Evolutionary conservation across 768 basidiomycete species (phyloP).

Genomic region (Lanmaoa rubissima): DNA sequence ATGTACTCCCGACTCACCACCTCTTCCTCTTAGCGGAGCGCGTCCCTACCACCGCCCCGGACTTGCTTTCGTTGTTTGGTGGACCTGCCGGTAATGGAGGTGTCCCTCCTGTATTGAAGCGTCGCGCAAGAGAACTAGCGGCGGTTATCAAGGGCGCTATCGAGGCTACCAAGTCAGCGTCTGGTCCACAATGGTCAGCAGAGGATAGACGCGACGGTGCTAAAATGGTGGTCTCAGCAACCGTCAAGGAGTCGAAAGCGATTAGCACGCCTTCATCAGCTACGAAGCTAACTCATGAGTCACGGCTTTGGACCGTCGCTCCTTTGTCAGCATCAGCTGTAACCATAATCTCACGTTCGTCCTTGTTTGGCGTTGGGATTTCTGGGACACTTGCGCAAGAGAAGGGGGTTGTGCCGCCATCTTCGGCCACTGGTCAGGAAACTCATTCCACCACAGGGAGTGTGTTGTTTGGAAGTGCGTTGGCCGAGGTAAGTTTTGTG

Average conservation of each 20-base stretch:
- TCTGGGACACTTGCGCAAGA: background rate
- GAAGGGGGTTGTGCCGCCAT: background rate
- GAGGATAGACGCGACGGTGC: background rate
- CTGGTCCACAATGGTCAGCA: background rate
- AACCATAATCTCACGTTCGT: conserved; percentile 24
- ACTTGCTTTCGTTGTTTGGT: conserved; percentile 57
- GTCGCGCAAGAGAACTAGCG: conserved; percentile 61
- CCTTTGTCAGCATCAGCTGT: conserved; percentile 2
- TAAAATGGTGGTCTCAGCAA: background rate
- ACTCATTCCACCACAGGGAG: conserved; percentile 36
- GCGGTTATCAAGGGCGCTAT: conserved; percentile 56
- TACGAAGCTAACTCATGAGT: conserved; percentile 7
- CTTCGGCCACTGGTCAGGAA: background rate
- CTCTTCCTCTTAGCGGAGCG: conserved; percentile 73
- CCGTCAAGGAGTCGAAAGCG: conserved; percentile 2
- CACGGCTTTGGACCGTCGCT: conserved; percentile 19
- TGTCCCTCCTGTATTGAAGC: conserved; percentile 62
- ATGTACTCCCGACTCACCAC: conserved; percentile 72
- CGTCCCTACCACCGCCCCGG: conserved; percentile 63
- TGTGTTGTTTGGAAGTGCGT: conserved; percentile 43
- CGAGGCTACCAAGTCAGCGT: conserved; percentile 11
- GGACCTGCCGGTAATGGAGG: conserved; percentile 26
- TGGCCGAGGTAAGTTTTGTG: conserved; percentile 14
- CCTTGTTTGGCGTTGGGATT: conserved; percentile 20
- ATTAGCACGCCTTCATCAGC: conserved; percentile 11